Conservation (phyloP, 352 stramenopile species). For the Globisporangium radiosum region DNA sequence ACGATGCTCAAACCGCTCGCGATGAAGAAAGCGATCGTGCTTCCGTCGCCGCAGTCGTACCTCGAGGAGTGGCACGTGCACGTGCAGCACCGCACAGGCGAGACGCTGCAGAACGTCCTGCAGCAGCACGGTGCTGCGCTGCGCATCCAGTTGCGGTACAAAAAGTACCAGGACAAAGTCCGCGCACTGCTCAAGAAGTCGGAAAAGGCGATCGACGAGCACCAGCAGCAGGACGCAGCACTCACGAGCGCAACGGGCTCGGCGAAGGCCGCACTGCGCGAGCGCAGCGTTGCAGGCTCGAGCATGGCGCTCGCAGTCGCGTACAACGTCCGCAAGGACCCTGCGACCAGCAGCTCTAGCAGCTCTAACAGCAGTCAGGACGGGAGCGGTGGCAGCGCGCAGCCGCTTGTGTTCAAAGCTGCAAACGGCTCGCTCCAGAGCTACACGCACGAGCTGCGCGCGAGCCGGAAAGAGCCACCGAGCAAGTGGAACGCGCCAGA, state of each 20-base stretch:
- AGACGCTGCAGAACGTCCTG: constrained; percentile 15
- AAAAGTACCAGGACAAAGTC: constrained; percentile 65
- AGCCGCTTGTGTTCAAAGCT: constrained; percentile 9
- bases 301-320: constrained; percentile 58
- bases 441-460: constrained; percentile 11
- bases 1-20: constrained; percentile 32
- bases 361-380: background rate
- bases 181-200: constrained; percentile 50
- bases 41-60: constrained; percentile 25
- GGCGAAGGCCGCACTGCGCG: constrained; percentile 19
- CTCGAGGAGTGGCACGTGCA: constrained; percentile 36
- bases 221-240: constrained; percentile 16
- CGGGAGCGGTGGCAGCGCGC: background rate
- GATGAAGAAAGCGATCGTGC: constrained; percentile 35
- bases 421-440: constrained; percentile 11
- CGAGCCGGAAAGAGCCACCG: constrained; percentile 1
- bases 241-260: constrained; percentile 15
- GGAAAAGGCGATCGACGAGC: constrained; percentile 25
- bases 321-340: constrained; percentile 26
- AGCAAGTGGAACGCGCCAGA: constrained; percentile 11
- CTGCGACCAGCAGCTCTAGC: background rate
- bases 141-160: constrained; percentile 70
- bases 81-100: constrained; percentile 19
- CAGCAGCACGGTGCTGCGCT: constrained; percentile 36
- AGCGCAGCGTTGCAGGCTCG: constrained; percentile 33